These are phyloP conservation scores for Echium plantagineum DNA, from an alignment of 257 asterid species.

Conservation along the genomic window DNA sequence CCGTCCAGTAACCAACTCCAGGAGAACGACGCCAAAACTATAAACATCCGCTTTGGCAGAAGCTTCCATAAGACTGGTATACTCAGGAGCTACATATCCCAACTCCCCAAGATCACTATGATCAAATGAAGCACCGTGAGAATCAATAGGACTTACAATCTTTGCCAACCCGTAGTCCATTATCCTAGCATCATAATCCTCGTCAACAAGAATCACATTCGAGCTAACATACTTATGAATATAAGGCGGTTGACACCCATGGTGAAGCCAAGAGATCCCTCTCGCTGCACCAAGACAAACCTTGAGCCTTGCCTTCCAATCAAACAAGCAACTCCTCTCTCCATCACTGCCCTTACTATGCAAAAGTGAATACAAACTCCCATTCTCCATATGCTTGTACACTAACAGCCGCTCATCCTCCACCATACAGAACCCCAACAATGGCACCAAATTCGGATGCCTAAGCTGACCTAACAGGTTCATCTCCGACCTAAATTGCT, in stretches of 20 bases:
- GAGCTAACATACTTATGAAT: conserved; percentile 56
- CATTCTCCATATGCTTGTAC: conserved; percentile 43
- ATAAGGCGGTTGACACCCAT: conserved; percentile 55
- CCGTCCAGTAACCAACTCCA: conserved; percentile 52
- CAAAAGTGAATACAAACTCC: conserved; percentile 41
- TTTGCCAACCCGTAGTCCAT: conserved; percentile 61
- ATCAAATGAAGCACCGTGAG: conserved; percentile 41
- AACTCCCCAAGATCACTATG: conserved; percentile 67
- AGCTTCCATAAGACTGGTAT: conserved; percentile 56
- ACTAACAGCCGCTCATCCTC: conserved; percentile 61
- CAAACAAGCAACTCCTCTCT: conserved; percentile 11
- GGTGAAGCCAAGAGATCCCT: conserved; percentile 73
- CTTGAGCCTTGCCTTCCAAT: conserved; percentile 41
- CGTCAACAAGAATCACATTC: conserved; percentile 43
- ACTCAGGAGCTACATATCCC: conserved; percentile 78
- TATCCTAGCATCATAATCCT: conserved; percentile 51
- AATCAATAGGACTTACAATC: conserved; percentile 41
- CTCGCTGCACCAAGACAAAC: conserved; percentile 52
- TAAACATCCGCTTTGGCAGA: conserved; percentile 71
- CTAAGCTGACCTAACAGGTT: conserved; percentile 52
- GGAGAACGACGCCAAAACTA: conserved; percentile 69
- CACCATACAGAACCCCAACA: conserved; percentile 56
- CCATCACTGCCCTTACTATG: conserved; percentile 10
- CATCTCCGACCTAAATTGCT: conserved; percentile 54
- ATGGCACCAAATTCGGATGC: conserved; percentile 60